Percentiles rank a stretch among this genome's conserved stretches.
These are phyloP conservation scores for Delonix regia DNA, from an alignment of 306 rosid genomes.

Conservation along the genomic window DNA sequence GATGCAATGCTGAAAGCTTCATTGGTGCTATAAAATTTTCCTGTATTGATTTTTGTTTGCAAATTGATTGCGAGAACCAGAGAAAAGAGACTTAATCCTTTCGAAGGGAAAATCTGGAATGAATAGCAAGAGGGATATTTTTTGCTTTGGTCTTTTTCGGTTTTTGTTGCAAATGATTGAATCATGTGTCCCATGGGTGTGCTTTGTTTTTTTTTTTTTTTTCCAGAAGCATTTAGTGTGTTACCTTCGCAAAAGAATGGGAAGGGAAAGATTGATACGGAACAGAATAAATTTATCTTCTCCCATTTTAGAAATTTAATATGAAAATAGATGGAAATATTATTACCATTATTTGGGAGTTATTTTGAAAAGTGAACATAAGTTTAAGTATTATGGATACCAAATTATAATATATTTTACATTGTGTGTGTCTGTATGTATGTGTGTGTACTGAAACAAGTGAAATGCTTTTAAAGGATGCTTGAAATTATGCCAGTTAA, in stretches of 20 bases:
- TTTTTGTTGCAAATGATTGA: slow-evolving; percentile 30
- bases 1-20: slow-evolving; percentile 27
- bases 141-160: slow-evolving; percentile 7
- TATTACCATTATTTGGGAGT: no score
- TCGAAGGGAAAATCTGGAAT: slow-evolving; percentile 19
- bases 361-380: no score
- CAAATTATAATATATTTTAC: no score
- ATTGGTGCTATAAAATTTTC: slow-evolving; percentile 15
- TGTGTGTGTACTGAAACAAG: no score
- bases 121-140: slow-evolving; percentile 23
- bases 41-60: slow-evolving; percentile 23
- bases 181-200: not conserved
- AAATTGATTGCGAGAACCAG: not conserved
- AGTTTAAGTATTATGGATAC: no score
- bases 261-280: not conserved
- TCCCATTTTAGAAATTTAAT: no score
- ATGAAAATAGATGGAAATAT: no score
- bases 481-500: no score
- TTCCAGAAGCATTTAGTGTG: not conserved
- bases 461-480: no score
- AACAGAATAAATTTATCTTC: no score
- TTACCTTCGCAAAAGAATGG: not conserved
- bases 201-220: not conserved
- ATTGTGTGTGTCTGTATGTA: no score
- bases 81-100: slow-evolving; percentile 27